These are phyloP conservation scores for Penicillium griseofulvum DNA, from an alignment of 2,329 filamentous ascomycete genomes.

Conservation along the genomic window DNA sequence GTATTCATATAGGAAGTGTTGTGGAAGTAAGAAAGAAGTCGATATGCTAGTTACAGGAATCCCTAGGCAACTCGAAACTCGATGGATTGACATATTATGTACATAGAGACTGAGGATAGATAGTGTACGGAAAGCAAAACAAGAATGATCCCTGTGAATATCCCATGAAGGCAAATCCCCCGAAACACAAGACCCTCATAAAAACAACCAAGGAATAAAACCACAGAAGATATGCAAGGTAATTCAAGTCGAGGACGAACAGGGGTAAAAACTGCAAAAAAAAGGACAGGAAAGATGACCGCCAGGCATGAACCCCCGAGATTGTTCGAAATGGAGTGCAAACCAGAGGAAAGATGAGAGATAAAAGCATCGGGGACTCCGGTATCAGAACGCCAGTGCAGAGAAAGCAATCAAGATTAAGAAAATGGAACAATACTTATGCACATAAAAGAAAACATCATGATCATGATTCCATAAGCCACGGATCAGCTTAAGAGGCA, in stretches of 20 bases:
- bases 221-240: not conserved
- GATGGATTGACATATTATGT: not conserved
- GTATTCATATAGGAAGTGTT: no score
- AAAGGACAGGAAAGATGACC: not conserved
- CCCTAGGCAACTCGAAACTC: not conserved
- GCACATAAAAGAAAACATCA: slow-evolving; percentile 10
- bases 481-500: slow-evolving; percentile 38
- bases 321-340: not conserved
- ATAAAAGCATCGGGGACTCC: not conserved
- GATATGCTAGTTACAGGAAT: not conserved
- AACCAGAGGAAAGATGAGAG: not conserved
- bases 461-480: slow-evolving; percentile 20
- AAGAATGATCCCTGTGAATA: not conserved
- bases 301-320: not conserved
- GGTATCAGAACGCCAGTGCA: slow-evolving; percentile 1
- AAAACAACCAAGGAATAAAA: not conserved
- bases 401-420: not conserved
- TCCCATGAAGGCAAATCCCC: not conserved
- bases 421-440: not conserved
- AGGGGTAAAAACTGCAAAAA: not conserved
- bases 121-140: not conserved
- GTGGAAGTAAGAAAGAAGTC: not conserved
- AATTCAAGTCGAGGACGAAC: not conserved
- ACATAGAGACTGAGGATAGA: not conserved
- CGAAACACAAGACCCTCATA: not conserved